Evolutionary conservation across 257 asterid genomes (phyloP), one percentile per base, ranked within the genome.

Genomic region (Haberlea rhodopensis): DNA sequence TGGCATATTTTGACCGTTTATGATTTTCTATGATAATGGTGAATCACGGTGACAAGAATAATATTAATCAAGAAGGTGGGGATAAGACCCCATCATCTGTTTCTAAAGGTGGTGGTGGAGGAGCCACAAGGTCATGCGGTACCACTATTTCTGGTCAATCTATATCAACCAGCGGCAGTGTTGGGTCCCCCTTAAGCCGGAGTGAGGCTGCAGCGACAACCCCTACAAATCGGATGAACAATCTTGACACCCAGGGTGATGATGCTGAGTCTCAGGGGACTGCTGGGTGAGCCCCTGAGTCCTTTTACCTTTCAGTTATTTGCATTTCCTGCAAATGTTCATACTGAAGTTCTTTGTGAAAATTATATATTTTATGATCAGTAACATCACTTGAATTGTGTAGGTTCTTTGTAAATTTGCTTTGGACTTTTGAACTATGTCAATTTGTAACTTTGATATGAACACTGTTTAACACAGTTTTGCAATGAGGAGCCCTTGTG

Each of bases 141-240:
- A 85, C 95, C 49, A 78, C 94, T 29, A 77, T 76, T 69, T 89
- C 99, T 20, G 97, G 99, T 63, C 99, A 92, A 73, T 92, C 99
- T 3, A 75, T 87, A 68, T 89, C 97, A 16, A 92, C 97, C 9
- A 92, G 99, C 71, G 90, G 97, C 25, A 92, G 99, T 29, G 78
- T 87, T 43, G 99, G 99, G 40, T 87, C 99, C 5, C 99, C 98
- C 1, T 91, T 95, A 7, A 86, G 90, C 80, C 84, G 95, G 69
- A 88, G 96, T 72, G 98, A 91, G 81, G 87, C 90, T 6, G 95
- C 92, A 9, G 57, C 77, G 76, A 82, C 89, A 20, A 78, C 90
- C 6, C 82, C 95, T 0, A 89, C 83, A 56, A 79, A 85, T 57
- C 76, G 82, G 79, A 66, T 91, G 70, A 85, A 81, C 79, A 83